These are phyloP conservation scores for Colletotrichum cuscutae DNA, from an alignment of 2,329 filamentous ascomycete genomes.

Conservation along the genomic window DNA sequence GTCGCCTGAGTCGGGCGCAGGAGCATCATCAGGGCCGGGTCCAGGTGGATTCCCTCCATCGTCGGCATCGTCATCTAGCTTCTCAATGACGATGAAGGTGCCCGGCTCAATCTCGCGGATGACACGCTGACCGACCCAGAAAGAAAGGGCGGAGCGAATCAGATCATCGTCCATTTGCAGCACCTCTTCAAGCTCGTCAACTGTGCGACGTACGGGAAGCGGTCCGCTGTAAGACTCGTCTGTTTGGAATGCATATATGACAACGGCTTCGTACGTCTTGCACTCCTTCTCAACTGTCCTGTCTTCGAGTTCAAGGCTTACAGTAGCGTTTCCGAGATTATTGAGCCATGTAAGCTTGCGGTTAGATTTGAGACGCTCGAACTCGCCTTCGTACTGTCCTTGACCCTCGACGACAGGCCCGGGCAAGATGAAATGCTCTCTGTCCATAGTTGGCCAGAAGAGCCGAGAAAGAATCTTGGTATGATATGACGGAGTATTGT, in stretches of 20 bases:
- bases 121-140: constrained; percentile 77
- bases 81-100: constrained; percentile 76
- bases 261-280: constrained; percentile 85
- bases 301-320: constrained; percentile 86
- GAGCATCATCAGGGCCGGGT: constrained; percentile 31
- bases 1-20: constrained; percentile 41
- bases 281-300: constrained; percentile 78
- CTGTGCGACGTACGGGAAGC: constrained; percentile 50
- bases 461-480: constrained; percentile 90
- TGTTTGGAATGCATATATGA: constrained; percentile 84
- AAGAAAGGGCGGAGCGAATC: constrained; percentile 72
- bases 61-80: constrained; percentile 54
- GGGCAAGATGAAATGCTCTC: constrained; percentile 75
- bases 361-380: constrained; percentile 82
- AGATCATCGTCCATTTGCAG: constrained; percentile 81
- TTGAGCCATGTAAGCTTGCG: constrained; percentile 92
- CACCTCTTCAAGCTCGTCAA: constrained; percentile 64
- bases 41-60: constrained; percentile 46
- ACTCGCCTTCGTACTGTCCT: constrained; percentile 77
- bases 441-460: constrained; percentile 89
- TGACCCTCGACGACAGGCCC: constrained; percentile 69
- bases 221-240: constrained; percentile 49
- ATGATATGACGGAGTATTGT: constrained; percentile 63
- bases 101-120: constrained; percentile 66
- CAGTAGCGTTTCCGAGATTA: constrained; percentile 80